Evolutionary conservation across 441 rosid species (phyloP).

Genomic region (Omphalea diandra): DNA sequence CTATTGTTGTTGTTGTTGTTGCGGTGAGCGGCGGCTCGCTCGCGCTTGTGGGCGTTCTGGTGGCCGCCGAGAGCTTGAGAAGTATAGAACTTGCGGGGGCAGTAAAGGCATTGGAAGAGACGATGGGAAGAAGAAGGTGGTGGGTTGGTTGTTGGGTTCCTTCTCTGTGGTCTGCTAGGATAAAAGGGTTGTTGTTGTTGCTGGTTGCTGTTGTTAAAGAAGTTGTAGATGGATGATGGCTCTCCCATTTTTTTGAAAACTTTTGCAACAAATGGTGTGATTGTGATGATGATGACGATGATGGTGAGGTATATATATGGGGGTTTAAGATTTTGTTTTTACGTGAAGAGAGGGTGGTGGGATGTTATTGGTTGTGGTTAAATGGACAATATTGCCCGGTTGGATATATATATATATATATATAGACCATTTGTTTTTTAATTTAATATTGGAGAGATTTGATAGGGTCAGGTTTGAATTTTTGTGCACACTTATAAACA

Average conservation of each 20-base stretch:
- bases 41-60: slow-evolving; percentile 95
- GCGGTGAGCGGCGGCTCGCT: slow-evolving; percentile 79
- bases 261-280: too few relatives aligned
- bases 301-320: slow-evolving; percentile 26
- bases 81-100: slow-evolving; percentile 85
- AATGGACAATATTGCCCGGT: slow-evolving; percentile 28
- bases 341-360: slow-evolving; percentile 7
- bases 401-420: neutral
- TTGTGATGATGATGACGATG: neutral
- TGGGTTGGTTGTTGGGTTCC: slow-evolving; percentile 18
- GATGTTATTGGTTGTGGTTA: slow-evolving; percentile 22
- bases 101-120: slow-evolving; percentile 74
- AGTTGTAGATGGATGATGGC: slow-evolving; percentile 45
- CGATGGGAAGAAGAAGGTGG: slow-evolving; percentile 36
- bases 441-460: too few relatives aligned
- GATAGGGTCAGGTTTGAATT: too few relatives aligned
- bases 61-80: slow-evolving; percentile 98
- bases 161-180: slow-evolving; percentile 24
- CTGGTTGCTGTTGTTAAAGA: slow-evolving; percentile 46
- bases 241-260: slow-evolving; percentile 80
- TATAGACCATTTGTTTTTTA: too few relatives aligned
- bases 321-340: slow-evolving; percentile 41
- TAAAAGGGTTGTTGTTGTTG: slow-evolving; percentile 16
- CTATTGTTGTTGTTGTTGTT: too few relatives aligned
- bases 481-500: too few relatives aligned